Percentiles rank a stretch among this genome's conserved stretches.
These are phyloP conservation scores for Aureobasidium namibiae DNA, from an alignment of 2,329 filamentous ascomycete species.

Conservation along the genomic window DNA sequence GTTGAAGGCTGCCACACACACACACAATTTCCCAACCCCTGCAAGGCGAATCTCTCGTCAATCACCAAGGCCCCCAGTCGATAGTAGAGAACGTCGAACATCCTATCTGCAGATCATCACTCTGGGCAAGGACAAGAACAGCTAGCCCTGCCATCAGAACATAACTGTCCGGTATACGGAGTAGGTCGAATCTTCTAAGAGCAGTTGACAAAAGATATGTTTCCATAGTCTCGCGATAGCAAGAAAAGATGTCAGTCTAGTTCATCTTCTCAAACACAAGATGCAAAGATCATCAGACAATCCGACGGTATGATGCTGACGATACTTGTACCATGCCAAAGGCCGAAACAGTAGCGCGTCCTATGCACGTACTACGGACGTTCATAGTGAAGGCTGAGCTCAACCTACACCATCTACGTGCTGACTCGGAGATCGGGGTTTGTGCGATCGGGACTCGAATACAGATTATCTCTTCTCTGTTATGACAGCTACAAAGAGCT, in stretches of 20 bases:
- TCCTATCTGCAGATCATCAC: background rate
- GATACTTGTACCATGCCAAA: background rate
- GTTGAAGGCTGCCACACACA: conserved; percentile 7
- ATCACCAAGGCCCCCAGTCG: background rate
- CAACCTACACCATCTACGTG: background rate
- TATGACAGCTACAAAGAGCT: background rate
- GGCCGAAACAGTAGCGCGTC: conserved; percentile 7
- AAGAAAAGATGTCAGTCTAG: background rate
- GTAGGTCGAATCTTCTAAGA: background rate
- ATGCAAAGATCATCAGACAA: background rate
- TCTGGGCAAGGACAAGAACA: background rate
- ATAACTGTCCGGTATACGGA: background rate
- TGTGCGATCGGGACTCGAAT: background rate
- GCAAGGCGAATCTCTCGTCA: background rate
- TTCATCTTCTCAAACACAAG: background rate
- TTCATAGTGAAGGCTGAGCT: background rate
- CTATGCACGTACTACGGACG: background rate
- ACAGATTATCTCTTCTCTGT: background rate
- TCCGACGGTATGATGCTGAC: background rate
- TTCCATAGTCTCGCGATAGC: background rate
- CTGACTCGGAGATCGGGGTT: background rate
- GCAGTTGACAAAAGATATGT: background rate
- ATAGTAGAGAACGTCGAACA: conserved; percentile 1
- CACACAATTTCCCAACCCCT: conserved; percentile 8
- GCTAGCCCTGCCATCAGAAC: background rate